Evolutionary conservation across 2,329 filamentous ascomycete genomes (phyloP).

Genomic region (Akanthomyces lecanii): DNA sequence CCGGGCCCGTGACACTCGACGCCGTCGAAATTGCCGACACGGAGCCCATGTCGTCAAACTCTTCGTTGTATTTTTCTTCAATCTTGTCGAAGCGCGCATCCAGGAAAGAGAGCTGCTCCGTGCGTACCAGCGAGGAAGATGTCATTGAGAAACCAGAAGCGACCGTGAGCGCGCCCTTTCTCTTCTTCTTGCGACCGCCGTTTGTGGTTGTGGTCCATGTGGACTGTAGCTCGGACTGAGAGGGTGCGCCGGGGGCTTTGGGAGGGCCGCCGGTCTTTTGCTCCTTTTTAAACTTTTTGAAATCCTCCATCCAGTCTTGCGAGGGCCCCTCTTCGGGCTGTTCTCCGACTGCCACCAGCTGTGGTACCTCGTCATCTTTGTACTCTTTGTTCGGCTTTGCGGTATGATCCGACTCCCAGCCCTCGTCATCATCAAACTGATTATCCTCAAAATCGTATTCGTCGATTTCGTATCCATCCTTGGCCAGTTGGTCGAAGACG

Average conservation of each 20-base stretch:
- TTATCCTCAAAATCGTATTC: constrained; percentile 72
- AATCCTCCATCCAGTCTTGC: constrained; percentile 86
- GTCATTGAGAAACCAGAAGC: constrained; percentile 89
- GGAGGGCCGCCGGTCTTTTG: constrained; percentile 44
- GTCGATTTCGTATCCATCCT: constrained; percentile 69
- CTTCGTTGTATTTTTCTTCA: constrained; percentile 67
- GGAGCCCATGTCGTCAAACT: constrained; percentile 47
- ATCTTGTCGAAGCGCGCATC: constrained; percentile 91
- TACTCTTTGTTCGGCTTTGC: constrained; percentile 67
- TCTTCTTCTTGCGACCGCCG: constrained; percentile 83
- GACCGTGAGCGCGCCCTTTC: constrained; percentile 87
- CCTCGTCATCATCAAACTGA: constrained; percentile 64
- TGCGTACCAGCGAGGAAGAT: constrained; percentile 79
- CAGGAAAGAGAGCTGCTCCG: constrained; percentile 77
- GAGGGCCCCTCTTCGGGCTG: constrained; percentile 59
- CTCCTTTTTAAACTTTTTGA: constrained; percentile 90
- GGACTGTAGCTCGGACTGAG: constrained; percentile 62
- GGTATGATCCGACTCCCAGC: constrained; percentile 94
- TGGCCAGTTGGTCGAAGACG: constrained; percentile 70
- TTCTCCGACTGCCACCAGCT: constrained; percentile 44
- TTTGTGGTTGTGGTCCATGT: constrained; percentile 72
- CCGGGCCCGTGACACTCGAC: constrained; percentile 63
- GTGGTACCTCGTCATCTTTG: constrained; percentile 43
- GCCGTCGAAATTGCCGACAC: constrained; percentile 59
- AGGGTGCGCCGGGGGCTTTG: constrained; percentile 37